Conservation (phyloP, 2,329 filamentous ascomycete genomes). For the Dactylellina sp. region DNA sequence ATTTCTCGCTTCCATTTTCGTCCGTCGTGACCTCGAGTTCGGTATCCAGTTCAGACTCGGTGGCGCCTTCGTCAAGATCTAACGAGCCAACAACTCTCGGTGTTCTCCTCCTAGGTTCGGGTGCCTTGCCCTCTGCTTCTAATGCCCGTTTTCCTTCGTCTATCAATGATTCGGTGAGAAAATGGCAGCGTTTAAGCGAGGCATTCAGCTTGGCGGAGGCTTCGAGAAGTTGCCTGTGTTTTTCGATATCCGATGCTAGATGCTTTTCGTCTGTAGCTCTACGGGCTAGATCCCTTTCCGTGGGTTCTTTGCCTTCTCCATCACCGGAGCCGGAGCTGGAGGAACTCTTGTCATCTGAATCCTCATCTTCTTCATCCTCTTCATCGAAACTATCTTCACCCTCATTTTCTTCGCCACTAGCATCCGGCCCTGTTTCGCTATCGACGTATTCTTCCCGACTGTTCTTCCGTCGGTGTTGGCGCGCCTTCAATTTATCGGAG, state of each 20-base stretch:
- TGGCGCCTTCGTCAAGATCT: conserved; percentile 43
- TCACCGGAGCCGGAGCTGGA: conserved; percentile 66
- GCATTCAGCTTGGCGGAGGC: conserved; percentile 97
- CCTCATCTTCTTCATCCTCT: conserved; percentile 64
- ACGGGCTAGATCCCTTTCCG: conserved; percentile 67
- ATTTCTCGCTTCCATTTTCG: conserved; percentile 44
- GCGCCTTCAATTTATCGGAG: conserved; percentile 30
- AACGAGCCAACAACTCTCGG: conserved; percentile 46
- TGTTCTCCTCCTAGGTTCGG: conserved; percentile 11
- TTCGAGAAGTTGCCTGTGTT: conserved; percentile 86
- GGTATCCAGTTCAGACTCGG: conserved; percentile 45
- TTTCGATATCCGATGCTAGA: conserved; percentile 84
- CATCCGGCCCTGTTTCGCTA: conserved; percentile 59
- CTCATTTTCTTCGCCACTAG: conserved; percentile 65
- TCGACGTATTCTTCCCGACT: conserved; percentile 58
- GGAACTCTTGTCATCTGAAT: conserved; percentile 64
- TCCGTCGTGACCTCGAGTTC: conserved; percentile 37
- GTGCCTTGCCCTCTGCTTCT: conserved; percentile 16
- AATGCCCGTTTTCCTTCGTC: conserved; percentile 88
- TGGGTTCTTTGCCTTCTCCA: conserved; percentile 61
- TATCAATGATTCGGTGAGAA: conserved; percentile 91
- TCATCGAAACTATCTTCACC: conserved; percentile 64
- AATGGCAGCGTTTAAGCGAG: conserved; percentile 87
- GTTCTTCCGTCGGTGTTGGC: conserved; percentile 55
- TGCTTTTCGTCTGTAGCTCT: conserved; percentile 82